Conservation (phyloP, 805 yeast species). For the Zygosaccharomyces rouxii region DNA sequence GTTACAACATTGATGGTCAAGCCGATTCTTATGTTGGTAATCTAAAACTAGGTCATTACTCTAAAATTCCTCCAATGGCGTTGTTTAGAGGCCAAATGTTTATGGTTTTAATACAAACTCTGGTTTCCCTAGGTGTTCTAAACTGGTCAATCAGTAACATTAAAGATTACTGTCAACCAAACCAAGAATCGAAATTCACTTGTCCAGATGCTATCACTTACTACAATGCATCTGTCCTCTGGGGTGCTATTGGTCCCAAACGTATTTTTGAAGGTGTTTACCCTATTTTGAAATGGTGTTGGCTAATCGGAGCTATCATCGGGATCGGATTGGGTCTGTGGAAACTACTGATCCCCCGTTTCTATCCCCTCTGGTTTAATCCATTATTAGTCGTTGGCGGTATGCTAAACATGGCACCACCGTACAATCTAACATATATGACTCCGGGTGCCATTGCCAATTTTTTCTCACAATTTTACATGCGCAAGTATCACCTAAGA, state of each 20-base stretch:
- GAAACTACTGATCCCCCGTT: conserved; percentile 15
- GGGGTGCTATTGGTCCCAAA: conserved; percentile 55
- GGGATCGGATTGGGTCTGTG: conserved; percentile 32
- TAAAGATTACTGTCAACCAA: conserved; percentile 35
- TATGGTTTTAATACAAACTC: conserved; percentile 32
- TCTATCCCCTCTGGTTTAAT: conserved; percentile 38
- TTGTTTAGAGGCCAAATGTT: conserved; percentile 46
- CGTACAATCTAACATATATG: conserved; percentile 43
- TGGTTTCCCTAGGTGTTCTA: conserved; percentile 33
- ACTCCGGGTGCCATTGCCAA: conserved; percentile 30
- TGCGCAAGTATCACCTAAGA: conserved; percentile 44
- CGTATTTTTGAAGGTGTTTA: conserved; percentile 54
- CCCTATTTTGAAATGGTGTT: conserved; percentile 60
- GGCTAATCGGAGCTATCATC: conserved; percentile 49
- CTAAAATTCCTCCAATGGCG: conserved; percentile 56
- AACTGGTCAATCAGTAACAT: conserved; percentile 37
- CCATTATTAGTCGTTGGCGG: conserved; percentile 53
- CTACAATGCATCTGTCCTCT: conserved; percentile 50
- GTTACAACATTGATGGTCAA: conserved; percentile 59
- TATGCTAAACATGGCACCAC: conserved; percentile 43
- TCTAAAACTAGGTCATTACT: conserved; percentile 53
- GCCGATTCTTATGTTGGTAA: conserved; percentile 58
- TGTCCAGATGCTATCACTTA: conserved; percentile 41
- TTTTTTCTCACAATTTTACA: conserved; percentile 45
- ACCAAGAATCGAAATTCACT: conserved; percentile 39